Conservation (phyloP, 2,329 filamentous ascomycete species). For the Cercospora sesami region DNA sequence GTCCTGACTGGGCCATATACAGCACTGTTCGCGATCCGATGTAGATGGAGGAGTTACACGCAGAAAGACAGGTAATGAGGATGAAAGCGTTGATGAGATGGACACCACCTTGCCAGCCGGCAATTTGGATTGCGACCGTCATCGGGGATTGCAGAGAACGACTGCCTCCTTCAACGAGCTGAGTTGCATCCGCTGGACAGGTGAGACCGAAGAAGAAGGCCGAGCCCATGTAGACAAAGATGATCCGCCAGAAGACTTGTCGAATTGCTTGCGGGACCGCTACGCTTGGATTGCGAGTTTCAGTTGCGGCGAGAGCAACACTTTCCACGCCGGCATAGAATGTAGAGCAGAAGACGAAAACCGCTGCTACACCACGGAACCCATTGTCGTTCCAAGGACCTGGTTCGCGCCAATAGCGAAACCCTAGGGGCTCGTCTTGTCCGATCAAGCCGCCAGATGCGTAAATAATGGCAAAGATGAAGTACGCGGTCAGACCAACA, state of each 20-base stretch:
- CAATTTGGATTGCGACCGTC: slow-evolving; percentile 71
- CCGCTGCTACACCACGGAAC: slow-evolving; percentile 45
- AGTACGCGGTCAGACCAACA: slow-evolving; percentile 41
- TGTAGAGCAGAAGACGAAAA: slow-evolving; percentile 47
- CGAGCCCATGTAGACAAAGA: slow-evolving; percentile 65
- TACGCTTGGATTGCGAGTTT: slow-evolving; percentile 53
- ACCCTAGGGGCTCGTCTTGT: slow-evolving; percentile 33
- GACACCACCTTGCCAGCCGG: slow-evolving; percentile 70
- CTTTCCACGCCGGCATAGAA: slow-evolving; percentile 56
- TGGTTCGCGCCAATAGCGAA: slow-evolving; percentile 42
- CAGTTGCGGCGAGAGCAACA: slow-evolving; percentile 54
- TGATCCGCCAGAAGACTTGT: slow-evolving; percentile 39
- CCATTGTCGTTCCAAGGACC: slow-evolving; percentile 43
- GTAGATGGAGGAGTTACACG: slow-evolving; percentile 75
- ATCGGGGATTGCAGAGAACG: slow-evolving; percentile 66
- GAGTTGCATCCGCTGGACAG: slow-evolving; percentile 66
- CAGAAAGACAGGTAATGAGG: slow-evolving; percentile 64
- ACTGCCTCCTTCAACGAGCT: slow-evolving; percentile 61
- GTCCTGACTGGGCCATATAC: slow-evolving; percentile 72
- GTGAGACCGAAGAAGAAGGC: slow-evolving; percentile 75
- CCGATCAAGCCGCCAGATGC: slow-evolving; percentile 36
- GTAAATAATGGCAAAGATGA: slow-evolving; percentile 46
- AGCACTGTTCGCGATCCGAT: slow-evolving; percentile 73
- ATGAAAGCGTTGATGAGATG: slow-evolving; percentile 79
- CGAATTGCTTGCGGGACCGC: slow-evolving; percentile 40